Base-by-base conservation (phyloP, 2,329 filamentous ascomycete species). In the Hysterium pulicare region DNA sequence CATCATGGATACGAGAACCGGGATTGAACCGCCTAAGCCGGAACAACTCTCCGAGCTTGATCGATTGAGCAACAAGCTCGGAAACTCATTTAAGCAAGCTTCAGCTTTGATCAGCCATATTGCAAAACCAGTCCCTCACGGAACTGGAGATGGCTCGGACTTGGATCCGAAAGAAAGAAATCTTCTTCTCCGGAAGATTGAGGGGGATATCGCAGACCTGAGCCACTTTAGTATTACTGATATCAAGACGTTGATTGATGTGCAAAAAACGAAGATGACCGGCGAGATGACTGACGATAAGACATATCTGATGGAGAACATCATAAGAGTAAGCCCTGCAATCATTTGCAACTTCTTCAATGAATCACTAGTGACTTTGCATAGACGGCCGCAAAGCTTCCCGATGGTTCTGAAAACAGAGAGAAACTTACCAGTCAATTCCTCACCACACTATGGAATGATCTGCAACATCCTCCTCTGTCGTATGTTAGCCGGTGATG, bases 261-360 rank as follows among this genome's bases (percentile, higher is more conserved):
- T 69, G 1, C 55, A 61, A 26, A 57, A 61, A 33, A 46, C 65
- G 33, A 64, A 63, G 39, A 53, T 64, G 42, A 71, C 72, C n/a
- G 77, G 77, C 2, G 68, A 77, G 32, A 72, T 73, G 6, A 63
- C 79, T 13, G 71, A 86, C 53, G 83, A 86, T 55, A 82, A 78
- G 57, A 73, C 74, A 1, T 81, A 81, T 54, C 65, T 79, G 10
- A 82, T 82, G 78, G 79, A 83, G 55, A 68, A 71, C 19, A 58
- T 82, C 44, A 75, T 83, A 38, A 66, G 73, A 45, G 67, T 71
- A 38, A 42, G 54, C 38, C 40, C 2, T 17, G 22, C 20, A 36
- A 19, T 26, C 6, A 24, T 7, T 20, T 7, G 16, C 26, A 30
- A 31, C 24, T 9, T 13, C n/a, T n/a, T 22, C 38, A 24, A 19